phyloP scores from a whole-genome alignment of 305 asterid genomes.

The Plantago coronopus region DNA sequence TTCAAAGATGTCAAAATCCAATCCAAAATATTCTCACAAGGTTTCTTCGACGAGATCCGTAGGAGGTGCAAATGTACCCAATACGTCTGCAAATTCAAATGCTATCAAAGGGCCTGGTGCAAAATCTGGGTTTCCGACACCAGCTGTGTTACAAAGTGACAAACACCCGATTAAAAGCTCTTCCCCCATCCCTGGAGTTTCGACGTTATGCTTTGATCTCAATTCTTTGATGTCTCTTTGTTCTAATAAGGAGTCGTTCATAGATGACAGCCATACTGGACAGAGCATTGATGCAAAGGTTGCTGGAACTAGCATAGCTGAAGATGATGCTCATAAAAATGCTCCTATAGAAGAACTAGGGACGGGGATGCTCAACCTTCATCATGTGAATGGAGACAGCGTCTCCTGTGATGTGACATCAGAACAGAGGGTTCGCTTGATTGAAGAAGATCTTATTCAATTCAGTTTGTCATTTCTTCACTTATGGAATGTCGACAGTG shows the following conservation, averaged over 20 bases:
- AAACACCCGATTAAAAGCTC: constrained; percentile 71
- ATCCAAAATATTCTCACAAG: constrained; percentile 36
- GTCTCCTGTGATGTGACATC: constrained; percentile 31
- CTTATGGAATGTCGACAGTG: constrained; percentile 82
- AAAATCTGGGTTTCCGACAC: constrained; percentile 30
- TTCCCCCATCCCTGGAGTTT: constrained; percentile 90
- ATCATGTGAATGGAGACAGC: constrained; percentile 28
- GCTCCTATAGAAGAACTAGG: constrained; percentile 36
- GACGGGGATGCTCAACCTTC: constrained; percentile 35
- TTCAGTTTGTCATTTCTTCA: constrained; percentile 91
- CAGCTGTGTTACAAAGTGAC: constrained; percentile 42
- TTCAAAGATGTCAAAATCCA: constrained; percentile 40
- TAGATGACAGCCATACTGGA: constrained; percentile 30
- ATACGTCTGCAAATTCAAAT: constrained; percentile 27
- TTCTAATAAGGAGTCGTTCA: constrained; percentile 42
- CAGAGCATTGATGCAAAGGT: constrained; percentile 34
- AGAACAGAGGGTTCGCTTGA: constrained; percentile 44
- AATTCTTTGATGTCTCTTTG: constrained; percentile 69
- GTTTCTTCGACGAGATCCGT: constrained; percentile 34
- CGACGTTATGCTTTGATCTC: constrained; percentile 76
- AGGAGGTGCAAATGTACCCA: constrained; percentile 26
- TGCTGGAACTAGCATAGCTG: constrained; percentile 38
- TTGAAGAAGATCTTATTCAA: constrained; percentile 67
- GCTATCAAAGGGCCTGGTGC: constrained; percentile 31
- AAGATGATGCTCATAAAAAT: constrained; percentile 31